Conservation (phyloP, 2,329 filamentous ascomycete species). For the Peltaster fructicola region DNA sequence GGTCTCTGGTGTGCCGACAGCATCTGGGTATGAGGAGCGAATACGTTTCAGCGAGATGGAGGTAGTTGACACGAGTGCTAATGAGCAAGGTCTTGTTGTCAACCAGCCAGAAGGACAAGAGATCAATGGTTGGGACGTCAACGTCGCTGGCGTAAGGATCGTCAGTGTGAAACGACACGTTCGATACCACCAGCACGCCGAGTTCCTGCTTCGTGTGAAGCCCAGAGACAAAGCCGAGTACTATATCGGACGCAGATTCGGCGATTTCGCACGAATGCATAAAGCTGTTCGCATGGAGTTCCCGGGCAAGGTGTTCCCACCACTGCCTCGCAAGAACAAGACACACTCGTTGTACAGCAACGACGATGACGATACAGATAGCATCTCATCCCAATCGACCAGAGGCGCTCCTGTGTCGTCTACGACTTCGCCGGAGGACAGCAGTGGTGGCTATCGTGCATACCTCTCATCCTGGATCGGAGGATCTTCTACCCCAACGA, state of each 20-base stretch:
- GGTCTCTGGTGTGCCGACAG: constrained; percentile 90
- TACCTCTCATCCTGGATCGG: constrained; percentile 23
- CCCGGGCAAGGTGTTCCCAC: constrained; percentile 74
- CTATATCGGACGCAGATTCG: constrained; percentile 72
- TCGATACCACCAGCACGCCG: constrained; percentile 78
- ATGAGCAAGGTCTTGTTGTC: constrained; percentile 73
- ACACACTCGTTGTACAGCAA: constrained; percentile 44
- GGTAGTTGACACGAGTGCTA: constrained; percentile 82
- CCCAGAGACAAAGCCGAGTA: constrained; percentile 55
- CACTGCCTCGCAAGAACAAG: constrained; percentile 85
- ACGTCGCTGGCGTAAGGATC: constrained; percentile 75
- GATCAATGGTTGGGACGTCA: constrained; percentile 93
- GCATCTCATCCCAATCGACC: constrained; percentile 64
- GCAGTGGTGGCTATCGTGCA: constrained; percentile 24
- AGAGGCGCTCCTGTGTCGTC: constrained; percentile 33
- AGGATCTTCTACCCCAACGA: constrained; percentile 12
- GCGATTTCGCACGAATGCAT: constrained; percentile 68
- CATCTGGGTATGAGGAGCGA: constrained; percentile 91
- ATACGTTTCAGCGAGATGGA: constrained; percentile 95
- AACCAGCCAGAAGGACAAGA: constrained; percentile 81
- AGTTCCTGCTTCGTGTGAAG: constrained; percentile 81
- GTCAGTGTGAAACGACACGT: constrained; percentile 71
- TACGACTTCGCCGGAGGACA: constrained; percentile 17
- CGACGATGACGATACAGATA: constrained; percentile 54
- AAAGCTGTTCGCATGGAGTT: constrained; percentile 67